Percentiles rank a stretch among this genome's conserved stretches.
Conservation (phyloP, 768 basidiomycete genomes). For the Termitomyces sp. region DNA sequence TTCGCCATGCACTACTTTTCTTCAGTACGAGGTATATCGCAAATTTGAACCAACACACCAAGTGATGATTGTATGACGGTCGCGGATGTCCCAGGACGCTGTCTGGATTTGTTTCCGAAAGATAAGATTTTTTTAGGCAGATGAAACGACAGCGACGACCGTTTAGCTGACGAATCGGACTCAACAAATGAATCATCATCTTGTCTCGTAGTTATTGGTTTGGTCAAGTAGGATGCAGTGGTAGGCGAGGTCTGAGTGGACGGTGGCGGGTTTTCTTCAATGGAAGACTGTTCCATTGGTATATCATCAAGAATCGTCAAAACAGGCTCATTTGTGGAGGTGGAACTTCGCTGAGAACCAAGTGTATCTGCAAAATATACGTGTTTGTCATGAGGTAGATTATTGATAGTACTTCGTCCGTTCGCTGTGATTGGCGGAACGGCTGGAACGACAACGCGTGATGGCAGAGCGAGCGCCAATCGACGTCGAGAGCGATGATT, state of each 20-base stretch:
- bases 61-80: background rate
- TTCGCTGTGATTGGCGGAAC: background rate
- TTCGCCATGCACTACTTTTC: background rate
- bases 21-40: background rate
- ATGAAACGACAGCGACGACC: constrained; percentile 13
- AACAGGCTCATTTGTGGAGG: background rate
- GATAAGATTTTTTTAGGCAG: constrained; percentile 13
- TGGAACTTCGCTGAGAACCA: background rate
- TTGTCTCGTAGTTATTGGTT: background rate
- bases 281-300: background rate
- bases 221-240: background rate
- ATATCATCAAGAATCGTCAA: background rate
- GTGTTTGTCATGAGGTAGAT: constrained; percentile 1
- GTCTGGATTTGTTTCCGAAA: constrained; percentile 11
- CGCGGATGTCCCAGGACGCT: constrained; percentile 1
- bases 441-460: background rate
- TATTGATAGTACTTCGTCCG: background rate
- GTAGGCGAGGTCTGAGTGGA: background rate
- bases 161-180: constrained; percentile 16
- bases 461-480: constrained; percentile 5
- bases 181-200: constrained; percentile 16
- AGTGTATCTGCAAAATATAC: constrained; percentile 12
- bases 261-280: background rate
- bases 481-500: constrained; percentile 9
- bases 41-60: background rate